Conservation (phyloP, 208 protist genomes). For the Leishmania braziliensis region DNA sequence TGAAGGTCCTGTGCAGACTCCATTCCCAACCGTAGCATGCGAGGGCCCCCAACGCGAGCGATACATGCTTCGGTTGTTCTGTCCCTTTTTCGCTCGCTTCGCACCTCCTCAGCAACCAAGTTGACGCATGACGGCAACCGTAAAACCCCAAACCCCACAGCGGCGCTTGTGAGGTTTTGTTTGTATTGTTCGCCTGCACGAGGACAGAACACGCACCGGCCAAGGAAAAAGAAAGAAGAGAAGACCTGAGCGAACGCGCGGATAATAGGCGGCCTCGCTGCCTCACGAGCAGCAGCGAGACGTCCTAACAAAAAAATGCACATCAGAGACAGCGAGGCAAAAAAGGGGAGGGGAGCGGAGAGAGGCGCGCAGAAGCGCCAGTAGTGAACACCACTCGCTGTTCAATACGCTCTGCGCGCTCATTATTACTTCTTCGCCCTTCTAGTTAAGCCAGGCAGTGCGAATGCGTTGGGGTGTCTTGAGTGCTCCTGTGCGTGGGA, state of each 20-base stretch:
- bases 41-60: background rate
- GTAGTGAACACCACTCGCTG: too few relatives aligned
- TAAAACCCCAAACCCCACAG: too few relatives aligned
- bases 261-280: background rate
- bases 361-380: background rate
- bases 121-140: background rate
- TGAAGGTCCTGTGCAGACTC: background rate
- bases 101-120: background rate
- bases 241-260: too few relatives aligned
- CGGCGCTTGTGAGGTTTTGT: too few relatives aligned
- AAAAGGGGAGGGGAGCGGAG: too few relatives aligned
- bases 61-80: background rate
- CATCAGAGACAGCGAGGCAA: too few relatives aligned
- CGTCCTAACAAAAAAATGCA: background rate
- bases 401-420: background rate
- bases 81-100: background rate
- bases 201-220: too few relatives aligned
- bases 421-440: background rate
- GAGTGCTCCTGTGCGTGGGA: background rate
- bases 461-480: background rate
- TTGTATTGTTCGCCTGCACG: too few relatives aligned
- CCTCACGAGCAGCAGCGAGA: too few relatives aligned
- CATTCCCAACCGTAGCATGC: background rate
- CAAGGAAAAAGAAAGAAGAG: background rate
- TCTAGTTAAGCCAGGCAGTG: background rate